Conservation (phyloP, 176 grass and related monocot species). For the Carex pumila region DNA sequence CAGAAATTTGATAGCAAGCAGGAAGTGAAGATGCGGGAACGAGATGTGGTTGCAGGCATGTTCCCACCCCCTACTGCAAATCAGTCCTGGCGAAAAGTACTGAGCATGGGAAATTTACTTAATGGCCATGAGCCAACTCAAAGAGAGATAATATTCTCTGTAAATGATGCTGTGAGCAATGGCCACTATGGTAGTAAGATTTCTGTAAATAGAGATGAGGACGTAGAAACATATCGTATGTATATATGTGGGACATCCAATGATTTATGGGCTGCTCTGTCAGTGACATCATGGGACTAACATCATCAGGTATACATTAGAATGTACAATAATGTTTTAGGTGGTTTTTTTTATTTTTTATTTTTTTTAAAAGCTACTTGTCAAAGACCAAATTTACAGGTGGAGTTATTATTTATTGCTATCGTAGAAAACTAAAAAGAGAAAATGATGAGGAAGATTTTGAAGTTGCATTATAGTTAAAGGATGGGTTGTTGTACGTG, state of each 20-base stretch:
- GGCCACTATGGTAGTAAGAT: slow-evolving; percentile 54
- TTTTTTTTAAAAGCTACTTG: neutral
- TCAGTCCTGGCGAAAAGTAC: slow-evolving; percentile 94
- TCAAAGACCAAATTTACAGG: neutral
- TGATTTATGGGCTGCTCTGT: slow-evolving; percentile 81
- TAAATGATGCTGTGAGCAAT: slow-evolving; percentile 56
- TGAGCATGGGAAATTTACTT: slow-evolving; percentile 99
- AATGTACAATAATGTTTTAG: neutral
- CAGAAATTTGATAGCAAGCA: slow-evolving; percentile 77
- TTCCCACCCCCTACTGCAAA: slow-evolving; percentile 82
- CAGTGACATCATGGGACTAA: slow-evolving; percentile 94
- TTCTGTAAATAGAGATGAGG: slow-evolving; percentile 39
- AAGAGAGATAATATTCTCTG: slow-evolving; percentile 83
- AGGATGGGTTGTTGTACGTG: neutral
- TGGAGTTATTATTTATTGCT: neutral
- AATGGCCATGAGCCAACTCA: slow-evolving; percentile 84
- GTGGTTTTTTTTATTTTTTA: slow-evolving; percentile 4
- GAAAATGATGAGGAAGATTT: neutral
- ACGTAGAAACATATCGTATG: slow-evolving; percentile 86
- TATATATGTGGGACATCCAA: slow-evolving; percentile 90
- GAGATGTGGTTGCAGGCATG: slow-evolving; percentile 59
- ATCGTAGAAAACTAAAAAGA: neutral
- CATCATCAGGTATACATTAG: neutral
- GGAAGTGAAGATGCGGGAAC: slow-evolving; percentile 53
- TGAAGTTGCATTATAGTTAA: too few relatives aligned